These are phyloP conservation scores for Rauvolfia tetraphylla DNA, from an alignment of 257 asterid genomes.

Conservation along the genomic window DNA sequence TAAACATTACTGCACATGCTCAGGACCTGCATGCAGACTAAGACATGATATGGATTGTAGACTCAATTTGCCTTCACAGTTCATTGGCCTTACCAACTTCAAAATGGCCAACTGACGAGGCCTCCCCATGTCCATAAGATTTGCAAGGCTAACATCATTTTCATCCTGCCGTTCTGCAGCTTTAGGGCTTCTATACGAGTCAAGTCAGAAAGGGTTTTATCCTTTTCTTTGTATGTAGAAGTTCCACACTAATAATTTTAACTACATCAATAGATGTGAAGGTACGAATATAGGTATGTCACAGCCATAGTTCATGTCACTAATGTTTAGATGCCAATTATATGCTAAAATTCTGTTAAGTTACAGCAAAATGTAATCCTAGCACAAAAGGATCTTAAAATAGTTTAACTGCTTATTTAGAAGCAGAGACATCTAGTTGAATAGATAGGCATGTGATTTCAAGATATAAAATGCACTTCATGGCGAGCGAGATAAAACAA, in stretches of 20 bases:
- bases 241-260: background rate
- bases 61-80: too few species aligned
- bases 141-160: background rate
- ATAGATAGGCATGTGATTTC: background rate
- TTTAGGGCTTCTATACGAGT: background rate
- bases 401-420: background rate
- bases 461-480: background rate
- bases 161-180: background rate
- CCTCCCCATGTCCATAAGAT: background rate
- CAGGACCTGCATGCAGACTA: background rate
- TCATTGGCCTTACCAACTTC: background rate
- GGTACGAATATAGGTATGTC: background rate
- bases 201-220: background rate
- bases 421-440: background rate
- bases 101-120: background rate
- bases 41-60: too few species aligned
- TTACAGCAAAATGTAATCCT: background rate
- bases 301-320: background rate
- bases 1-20: background rate
- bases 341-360: background rate
- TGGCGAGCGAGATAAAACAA: background rate
- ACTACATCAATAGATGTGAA: background rate
- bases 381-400: background rate
- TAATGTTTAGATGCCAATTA: background rate
- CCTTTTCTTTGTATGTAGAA: background rate